These are phyloP conservation scores for Cardamine occulta DNA, from an alignment of 345 rosid species.

Conservation along the genomic window DNA sequence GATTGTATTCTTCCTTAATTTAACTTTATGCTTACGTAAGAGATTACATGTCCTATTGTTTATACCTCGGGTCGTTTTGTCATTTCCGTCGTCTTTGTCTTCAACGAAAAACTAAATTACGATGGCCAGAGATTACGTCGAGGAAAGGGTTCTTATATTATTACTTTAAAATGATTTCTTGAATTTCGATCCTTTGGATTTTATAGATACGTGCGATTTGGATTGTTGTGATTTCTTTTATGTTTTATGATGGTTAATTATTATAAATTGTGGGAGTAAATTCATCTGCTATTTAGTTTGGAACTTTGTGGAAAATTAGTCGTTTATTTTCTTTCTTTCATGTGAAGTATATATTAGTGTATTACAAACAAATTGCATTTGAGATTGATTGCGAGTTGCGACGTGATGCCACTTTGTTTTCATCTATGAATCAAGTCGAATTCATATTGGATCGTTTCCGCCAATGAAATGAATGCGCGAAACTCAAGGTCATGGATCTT, in stretches of 20 bases:
- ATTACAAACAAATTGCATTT: conserved; percentile 2
- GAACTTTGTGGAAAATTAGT: conserved; percentile 1
- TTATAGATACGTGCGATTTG: conserved; percentile 34
- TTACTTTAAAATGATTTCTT: conserved; percentile 25
- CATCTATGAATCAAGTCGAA: not conserved
- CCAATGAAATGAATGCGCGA: no score
- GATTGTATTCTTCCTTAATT: conserved; percentile 28
- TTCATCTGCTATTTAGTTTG: conserved; percentile 7
- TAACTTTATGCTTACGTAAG: conserved; percentile 32
- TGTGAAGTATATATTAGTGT: not conserved
- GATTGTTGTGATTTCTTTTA: conserved; percentile 14
- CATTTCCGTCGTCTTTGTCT: conserved; percentile 34
- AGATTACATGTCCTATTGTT: conserved; percentile 30
- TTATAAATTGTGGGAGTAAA: conserved; percentile 9
- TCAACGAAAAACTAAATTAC: conserved; percentile 31
- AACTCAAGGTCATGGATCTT: not conserved
- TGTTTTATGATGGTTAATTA: not conserved
- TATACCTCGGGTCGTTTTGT: conserved; percentile 36
- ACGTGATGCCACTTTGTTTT: not conserved
- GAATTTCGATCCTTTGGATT: conserved; percentile 39
- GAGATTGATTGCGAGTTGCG: not conserved
- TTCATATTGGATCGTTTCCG: not conserved
- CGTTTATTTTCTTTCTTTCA: not conserved
- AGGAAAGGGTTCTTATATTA: conserved; percentile 32
- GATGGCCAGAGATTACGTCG: conserved; percentile 41